Conservation (phyloP, 192 early-diverging fungal genomes). For the Martensiomyces pterosporus region DNA sequence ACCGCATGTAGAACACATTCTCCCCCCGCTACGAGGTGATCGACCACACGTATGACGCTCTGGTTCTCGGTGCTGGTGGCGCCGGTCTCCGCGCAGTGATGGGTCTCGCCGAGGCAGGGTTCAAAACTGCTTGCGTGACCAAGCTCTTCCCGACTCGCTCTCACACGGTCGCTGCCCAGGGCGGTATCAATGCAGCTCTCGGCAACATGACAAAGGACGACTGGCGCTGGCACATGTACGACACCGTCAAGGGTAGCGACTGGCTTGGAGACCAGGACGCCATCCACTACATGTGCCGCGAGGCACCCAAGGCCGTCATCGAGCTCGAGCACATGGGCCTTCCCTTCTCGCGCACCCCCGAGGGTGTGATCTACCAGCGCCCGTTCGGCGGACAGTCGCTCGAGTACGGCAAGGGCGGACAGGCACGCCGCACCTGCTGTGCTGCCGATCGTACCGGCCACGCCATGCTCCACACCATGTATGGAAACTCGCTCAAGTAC, state of each 20-base stretch:
- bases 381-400: slow-evolving; percentile 97
- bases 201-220: slow-evolving; percentile 99
- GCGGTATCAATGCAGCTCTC: slow-evolving; percentile 98
- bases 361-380: slow-evolving; percentile 98
- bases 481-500: slow-evolving; percentile 93
- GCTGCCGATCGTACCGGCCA: slow-evolving; percentile 99
- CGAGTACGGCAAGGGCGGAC: slow-evolving; percentile 95
- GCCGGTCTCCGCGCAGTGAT: slow-evolving; percentile 97
- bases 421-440: slow-evolving; percentile 96
- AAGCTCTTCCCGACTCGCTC: slow-evolving; percentile 98
- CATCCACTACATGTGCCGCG: slow-evolving; percentile 99
- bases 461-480: slow-evolving; percentile 94
- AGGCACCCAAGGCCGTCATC: slow-evolving; percentile 91
- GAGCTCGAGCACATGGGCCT: slow-evolving; percentile 98
- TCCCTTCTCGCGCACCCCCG: slow-evolving; percentile 95
- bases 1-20: slow-evolving; percentile 35
- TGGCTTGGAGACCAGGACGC: slow-evolving; percentile 99
- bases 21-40: slow-evolving; percentile 85
- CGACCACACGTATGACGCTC: slow-evolving; percentile 98
- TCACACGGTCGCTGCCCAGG: slow-evolving; percentile 98
- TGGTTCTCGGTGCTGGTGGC: slow-evolving; percentile 97
- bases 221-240: slow-evolving; percentile 99
- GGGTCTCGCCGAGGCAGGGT: slow-evolving; percentile 89
- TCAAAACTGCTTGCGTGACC: slow-evolving; percentile 97
- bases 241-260: slow-evolving; percentile 98